These are phyloP conservation scores for Hypoxylon sp. DNA, from an alignment of 2,329 filamentous ascomycete genomes.

Conservation along the genomic window DNA sequence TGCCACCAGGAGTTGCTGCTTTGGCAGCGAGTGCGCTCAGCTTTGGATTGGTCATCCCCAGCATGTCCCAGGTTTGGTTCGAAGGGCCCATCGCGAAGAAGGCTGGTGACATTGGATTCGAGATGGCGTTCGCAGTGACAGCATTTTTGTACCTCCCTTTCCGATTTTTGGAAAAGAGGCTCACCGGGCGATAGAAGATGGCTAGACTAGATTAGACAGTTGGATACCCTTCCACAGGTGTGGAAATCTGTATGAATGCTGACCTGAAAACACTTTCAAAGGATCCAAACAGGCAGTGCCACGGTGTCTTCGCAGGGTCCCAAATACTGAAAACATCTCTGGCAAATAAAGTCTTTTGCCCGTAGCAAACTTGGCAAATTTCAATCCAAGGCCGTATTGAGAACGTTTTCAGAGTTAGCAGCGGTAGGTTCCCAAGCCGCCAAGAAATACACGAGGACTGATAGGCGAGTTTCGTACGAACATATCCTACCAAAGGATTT, in stretches of 20 bases:
- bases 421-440: too few relatives aligned
- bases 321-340: too few relatives aligned
- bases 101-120: constrained; percentile 77
- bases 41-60: constrained; percentile 68
- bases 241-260: constrained; percentile 72
- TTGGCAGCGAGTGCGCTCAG: constrained; percentile 56
- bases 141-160: constrained; percentile 62
- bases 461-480: not conserved
- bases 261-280: not conserved
- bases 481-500: not conserved
- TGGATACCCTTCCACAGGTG: constrained; percentile 50
- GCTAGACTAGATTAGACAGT: not conserved
- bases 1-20: constrained; percentile 60
- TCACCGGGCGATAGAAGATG: constrained; percentile 48
- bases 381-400: not conserved
- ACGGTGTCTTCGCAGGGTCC: not conserved
- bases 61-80: constrained; percentile 74
- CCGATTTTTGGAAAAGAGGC: constrained; percentile 57
- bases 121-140: constrained; percentile 69
- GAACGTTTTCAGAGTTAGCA: too few relatives aligned
- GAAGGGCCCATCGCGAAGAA: constrained; percentile 71
- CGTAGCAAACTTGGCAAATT: not conserved
- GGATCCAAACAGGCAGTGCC: constrained; percentile 57
- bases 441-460: not conserved
- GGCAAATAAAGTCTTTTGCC: not conserved